Evolutionary conservation across 2,329 filamentous ascomycete genomes (phyloP).

Genomic region (Hortaea sp.): DNA sequence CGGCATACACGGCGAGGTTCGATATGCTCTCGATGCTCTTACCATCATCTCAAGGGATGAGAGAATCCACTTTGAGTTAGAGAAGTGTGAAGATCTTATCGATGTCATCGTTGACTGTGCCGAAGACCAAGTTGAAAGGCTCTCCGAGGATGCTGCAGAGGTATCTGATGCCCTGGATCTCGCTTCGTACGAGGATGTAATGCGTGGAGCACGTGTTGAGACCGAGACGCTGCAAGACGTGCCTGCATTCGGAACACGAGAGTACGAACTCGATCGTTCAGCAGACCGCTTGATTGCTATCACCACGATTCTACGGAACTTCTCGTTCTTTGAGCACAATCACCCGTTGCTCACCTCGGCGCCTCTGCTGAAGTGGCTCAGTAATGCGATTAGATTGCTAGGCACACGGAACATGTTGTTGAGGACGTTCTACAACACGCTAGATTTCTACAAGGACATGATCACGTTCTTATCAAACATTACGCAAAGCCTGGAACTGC

Average conservation of each 20-base stretch:
- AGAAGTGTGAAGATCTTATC: conserved; percentile 75
- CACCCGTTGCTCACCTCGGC: conserved; percentile 65
- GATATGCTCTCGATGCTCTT: conserved; percentile 77
- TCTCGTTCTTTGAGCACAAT: conserved; percentile 78
- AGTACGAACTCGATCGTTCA: conserved; percentile 75
- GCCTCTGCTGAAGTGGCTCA: conserved; percentile 71
- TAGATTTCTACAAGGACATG: conserved; percentile 96
- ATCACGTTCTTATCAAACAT: conserved; percentile 78
- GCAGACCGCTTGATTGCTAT: conserved; percentile 83
- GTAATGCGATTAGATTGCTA: conserved; percentile 72
- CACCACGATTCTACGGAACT: conserved; percentile 82
- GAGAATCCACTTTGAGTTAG: conserved; percentile 55
- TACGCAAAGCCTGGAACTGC: conserved; percentile 68
- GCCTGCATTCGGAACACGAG: conserved; percentile 61
- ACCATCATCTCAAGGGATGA: conserved; percentile 58
- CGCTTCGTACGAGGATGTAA: conserved; percentile 75
- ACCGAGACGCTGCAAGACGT: conserved; percentile 61
- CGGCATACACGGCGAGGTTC: conserved; percentile 81
- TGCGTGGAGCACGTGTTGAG: conserved; percentile 56
- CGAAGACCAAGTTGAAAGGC: conserved; percentile 72
- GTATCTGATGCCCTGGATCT: conserved; percentile 80
- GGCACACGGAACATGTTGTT: conserved; percentile 83
- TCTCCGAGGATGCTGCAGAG: conserved; percentile 77
- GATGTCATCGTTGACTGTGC: conserved; percentile 85
- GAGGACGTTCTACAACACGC: conserved; percentile 68